Evolutionary conservation across 495 filamentous ascomycete species (phyloP).

Genomic region (Parathielavia hyrcaniae): DNA sequence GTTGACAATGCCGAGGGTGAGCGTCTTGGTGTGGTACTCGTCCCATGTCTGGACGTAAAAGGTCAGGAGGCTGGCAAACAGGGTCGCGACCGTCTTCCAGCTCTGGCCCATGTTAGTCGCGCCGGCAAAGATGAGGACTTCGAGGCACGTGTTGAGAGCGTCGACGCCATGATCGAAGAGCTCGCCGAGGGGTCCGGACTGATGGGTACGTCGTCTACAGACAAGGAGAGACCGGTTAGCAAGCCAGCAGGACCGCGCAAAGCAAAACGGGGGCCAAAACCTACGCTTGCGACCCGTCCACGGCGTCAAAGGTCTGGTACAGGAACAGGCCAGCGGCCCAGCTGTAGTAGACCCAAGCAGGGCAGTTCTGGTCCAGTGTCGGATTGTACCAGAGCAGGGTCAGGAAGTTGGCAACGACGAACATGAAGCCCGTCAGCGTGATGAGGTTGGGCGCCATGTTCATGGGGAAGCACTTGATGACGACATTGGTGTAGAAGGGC

Average conservation of each 20-base stretch:
- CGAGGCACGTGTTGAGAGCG: slow-evolving; percentile 90
- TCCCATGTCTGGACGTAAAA: slow-evolving; percentile 99
- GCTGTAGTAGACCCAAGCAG: slow-evolving; percentile 85
- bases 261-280: slow-evolving; percentile 29
- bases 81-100: slow-evolving; percentile 77
- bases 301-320: slow-evolving; percentile 97
- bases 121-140: slow-evolving; percentile 82
- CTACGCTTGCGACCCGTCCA: slow-evolving; percentile 89
- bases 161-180: slow-evolving; percentile 98
- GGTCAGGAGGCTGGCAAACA: slow-evolving; percentile 70
- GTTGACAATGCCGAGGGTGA: slow-evolving; percentile 86
- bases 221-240: slow-evolving; percentile 19
- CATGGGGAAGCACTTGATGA: slow-evolving; percentile 91
- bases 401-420: slow-evolving; percentile 85
- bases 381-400: slow-evolving; percentile 96
- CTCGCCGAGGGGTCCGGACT: slow-evolving; percentile 91
- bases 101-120: slow-evolving; percentile 88
- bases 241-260: neutral
- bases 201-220: slow-evolving; percentile 71
- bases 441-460: slow-evolving; percentile 85
- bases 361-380: slow-evolving; percentile 87
- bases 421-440: slow-evolving; percentile 84
- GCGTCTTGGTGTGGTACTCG: slow-evolving; percentile 94
- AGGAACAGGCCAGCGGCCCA: slow-evolving; percentile 88
- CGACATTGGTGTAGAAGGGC: slow-evolving; percentile 92